A percentile compares a stretch with the other conserved stretches of the same genome.
Evolutionary conservation across 257 asterid species (phyloP).

Genomic region (Penstemon davidsonii): DNA sequence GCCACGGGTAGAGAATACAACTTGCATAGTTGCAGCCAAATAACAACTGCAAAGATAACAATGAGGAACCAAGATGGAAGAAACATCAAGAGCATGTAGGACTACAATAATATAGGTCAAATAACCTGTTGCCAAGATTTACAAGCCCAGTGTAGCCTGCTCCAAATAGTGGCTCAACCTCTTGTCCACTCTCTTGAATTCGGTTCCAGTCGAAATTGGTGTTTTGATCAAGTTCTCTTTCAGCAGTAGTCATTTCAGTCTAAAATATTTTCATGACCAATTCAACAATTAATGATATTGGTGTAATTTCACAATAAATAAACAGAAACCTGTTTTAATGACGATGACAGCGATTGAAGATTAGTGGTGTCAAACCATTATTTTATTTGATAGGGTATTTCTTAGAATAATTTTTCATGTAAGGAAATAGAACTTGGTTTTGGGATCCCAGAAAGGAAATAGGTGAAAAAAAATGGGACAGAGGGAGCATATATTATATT

Average conservation of each 20-base stretch:
- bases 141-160: conserved; percentile 96
- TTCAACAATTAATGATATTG: conserved; percentile 6
- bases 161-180: conserved; percentile 83
- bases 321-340: background rate
- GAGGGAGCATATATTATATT: background rate
- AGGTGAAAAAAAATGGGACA: background rate
- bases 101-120: background rate
- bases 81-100: conserved; percentile 16
- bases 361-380: no score
- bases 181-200: conserved; percentile 95
- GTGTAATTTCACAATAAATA: conserved; percentile 1
- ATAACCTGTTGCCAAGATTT: conserved; percentile 97
- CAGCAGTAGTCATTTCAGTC: conserved; percentile 99
- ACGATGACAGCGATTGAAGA: no score
- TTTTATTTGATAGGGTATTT: no score
- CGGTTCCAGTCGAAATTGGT: conserved; percentile 97
- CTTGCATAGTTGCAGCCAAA: conserved; percentile 98
- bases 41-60: conserved; percentile 73
- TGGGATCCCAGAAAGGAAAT: background rate
- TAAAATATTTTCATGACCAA: conserved; percentile 33
- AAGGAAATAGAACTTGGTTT: no score
- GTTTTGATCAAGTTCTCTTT: conserved; percentile 95
- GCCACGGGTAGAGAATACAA: conserved; percentile 72
- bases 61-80: conserved; percentile 18
- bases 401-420: no score